These are phyloP conservation scores for Truncatella angustata DNA, from an alignment of 2,329 filamentous ascomycete species.

Conservation along the genomic window DNA sequence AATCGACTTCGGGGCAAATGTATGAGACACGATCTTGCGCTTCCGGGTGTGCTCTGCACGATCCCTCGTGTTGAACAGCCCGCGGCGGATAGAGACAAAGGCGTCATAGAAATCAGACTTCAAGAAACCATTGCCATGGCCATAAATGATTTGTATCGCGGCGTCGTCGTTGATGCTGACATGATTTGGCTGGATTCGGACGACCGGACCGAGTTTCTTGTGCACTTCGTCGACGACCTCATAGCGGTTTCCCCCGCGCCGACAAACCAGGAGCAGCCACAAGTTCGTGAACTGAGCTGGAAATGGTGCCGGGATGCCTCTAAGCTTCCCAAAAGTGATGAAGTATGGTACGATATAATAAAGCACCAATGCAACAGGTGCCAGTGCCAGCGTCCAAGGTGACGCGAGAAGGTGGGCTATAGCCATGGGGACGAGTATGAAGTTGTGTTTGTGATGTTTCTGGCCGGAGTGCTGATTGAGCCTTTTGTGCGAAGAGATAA, in stretches of 20 bases:
- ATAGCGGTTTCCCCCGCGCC: constrained; percentile 62
- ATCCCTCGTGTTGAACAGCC: constrained; percentile 87
- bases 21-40: constrained; percentile 84
- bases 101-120: constrained; percentile 87
- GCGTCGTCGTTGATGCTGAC: constrained; percentile 76
- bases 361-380: constrained; percentile 46
- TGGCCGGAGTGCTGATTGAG: not conserved
- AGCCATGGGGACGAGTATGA: constrained; percentile 22
- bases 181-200: constrained; percentile 82
- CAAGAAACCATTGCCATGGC: constrained; percentile 73
- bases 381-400: constrained; percentile 44
- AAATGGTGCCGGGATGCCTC: constrained; percentile 61
- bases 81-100: constrained; percentile 82
- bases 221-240: constrained; percentile 68
- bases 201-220: constrained; percentile 72
- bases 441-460: not conserved
- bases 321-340: constrained; percentile 48
- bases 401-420: constrained; percentile 38
- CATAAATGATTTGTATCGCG: constrained; percentile 77
- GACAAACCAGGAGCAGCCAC: constrained; percentile 70
- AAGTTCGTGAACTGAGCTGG: constrained; percentile 69
- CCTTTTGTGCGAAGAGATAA: no score
- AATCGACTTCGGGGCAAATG: constrained; percentile 79
- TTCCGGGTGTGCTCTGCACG: constrained; percentile 82
- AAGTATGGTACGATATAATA: constrained; percentile 62